Evolutionary conservation across 1,284 basidiomycete species (phyloP).

Genomic region (Rhodotorula sp.): DNA sequence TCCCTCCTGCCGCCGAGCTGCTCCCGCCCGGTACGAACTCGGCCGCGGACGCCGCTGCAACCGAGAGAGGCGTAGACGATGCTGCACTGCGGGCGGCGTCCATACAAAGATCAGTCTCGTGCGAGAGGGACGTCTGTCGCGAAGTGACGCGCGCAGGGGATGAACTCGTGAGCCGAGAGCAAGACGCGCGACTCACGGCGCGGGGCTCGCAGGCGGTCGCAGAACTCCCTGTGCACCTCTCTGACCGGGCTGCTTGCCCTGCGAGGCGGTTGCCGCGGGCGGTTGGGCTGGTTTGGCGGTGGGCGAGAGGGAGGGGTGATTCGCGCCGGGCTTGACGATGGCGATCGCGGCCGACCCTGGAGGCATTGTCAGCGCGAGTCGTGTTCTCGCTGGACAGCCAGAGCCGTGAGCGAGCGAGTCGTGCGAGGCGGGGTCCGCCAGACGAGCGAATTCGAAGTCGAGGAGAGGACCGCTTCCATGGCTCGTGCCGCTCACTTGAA

Average conservation of each 20-base stretch:
- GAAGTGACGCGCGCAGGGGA: not conserved
- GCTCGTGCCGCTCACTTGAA: too few relatives aligned
- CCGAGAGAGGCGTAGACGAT: slow-evolving; percentile 25
- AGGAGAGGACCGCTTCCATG: too few relatives aligned
- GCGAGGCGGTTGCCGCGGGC: not conserved
- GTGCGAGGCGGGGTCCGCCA: too few relatives aligned
- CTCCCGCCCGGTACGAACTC: slow-evolving; percentile 38
- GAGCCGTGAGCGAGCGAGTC: too few relatives aligned
- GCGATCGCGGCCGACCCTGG: slow-evolving; percentile 19
- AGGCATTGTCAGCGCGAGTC: not conserved
- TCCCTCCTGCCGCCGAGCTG: not conserved
- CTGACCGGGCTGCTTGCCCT: not conserved
- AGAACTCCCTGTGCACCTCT: not conserved
- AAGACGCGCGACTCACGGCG: not conserved
- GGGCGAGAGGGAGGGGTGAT: slow-evolving; percentile 3
- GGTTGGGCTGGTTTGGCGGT: not conserved
- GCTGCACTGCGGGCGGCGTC: not conserved
- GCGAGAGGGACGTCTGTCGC: not conserved
- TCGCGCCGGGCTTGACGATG: slow-evolving; percentile 15
- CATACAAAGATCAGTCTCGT: not conserved
- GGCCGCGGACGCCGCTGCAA: slow-evolving; percentile 28
- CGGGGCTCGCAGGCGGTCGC: slow-evolving; percentile 2
- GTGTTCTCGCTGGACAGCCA: not conserved
- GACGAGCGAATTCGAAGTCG: too few relatives aligned
- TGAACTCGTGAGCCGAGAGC: not conserved